Evolutionary conservation across 2,329 filamentous ascomycete genomes (phyloP), one percentile per base, ranked within the genome.

Genomic region (Dothideomycetes sp.): DNA sequence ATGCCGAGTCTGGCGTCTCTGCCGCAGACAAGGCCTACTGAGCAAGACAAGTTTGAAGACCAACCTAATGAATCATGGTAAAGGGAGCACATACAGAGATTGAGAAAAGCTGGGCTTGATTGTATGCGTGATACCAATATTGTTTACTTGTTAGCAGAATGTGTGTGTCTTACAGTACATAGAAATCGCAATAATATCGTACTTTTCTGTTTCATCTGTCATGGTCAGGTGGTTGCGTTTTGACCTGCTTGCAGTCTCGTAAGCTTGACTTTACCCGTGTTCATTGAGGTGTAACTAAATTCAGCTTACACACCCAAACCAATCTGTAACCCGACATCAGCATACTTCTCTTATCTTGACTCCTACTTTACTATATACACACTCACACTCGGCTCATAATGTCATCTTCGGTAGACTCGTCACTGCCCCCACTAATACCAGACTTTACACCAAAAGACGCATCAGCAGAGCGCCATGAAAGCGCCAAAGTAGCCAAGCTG

Each of bases 401-500:
- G 40, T 22, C 29, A 30, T 52, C 51, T 11, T 41, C 46, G 14
- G 40, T 52, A 33, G 47, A 51, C 35, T 29, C 52, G n/a, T 45
- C 43, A 17, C 33, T 52, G 4, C 37, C 51, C 14, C 45, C 48
- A 7, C 45, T 56, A 10, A 43, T 41, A 16, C 53, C 51, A 11
- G 33, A 38, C 45, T 56, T 52, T 47, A 38, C 46, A 17, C 45
- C 44, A 29, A 42, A 38, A 33, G 30, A 45, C 27, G 24, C 48
- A 17, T 34, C 30, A 19, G 43, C 33, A 35, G 19, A 40, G 4
- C 19, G 46, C 32, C 34, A 52, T 22, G 60, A 67, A 50, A 35
- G 56, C 7, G 44, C 56, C 18, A 37, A 41, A 27, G 57, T 66
- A 36, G 51, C 56, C 39, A 41, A 47, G 14, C 54, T 67, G 22